Evolutionary conservation across 2,329 filamentous ascomycete genomes (phyloP), one percentile per base, ranked within the genome.

Genomic region (Claviceps fusiformis): DNA sequence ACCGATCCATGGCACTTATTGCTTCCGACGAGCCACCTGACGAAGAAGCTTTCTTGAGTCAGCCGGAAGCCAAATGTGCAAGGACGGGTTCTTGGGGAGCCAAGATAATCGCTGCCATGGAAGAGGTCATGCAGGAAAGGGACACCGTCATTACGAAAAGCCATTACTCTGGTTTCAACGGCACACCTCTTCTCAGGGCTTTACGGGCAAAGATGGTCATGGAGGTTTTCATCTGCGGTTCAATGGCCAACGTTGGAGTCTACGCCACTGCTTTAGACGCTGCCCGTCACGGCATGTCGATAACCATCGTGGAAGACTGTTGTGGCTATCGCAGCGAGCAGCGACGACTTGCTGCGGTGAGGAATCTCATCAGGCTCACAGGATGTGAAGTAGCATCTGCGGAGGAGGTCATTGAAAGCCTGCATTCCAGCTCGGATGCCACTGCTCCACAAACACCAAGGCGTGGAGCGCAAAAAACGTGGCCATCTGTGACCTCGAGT

Each of bases 181-280:
- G 81, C 9, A 88, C 85, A 0, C 78, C 80, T 51, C 75, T 97
- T 17, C 77, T 97, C 8, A 76, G 86, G 52, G 77, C 82, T n/a
- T 72, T 97, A 49, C 82, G 91, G n/a, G 83, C 83, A n/a, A 87
- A 84, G 59, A 84, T 96, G 61, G 82, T 95, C 56, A 95, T 90
- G 2, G 87, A 96, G 63, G 74, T 98, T 13, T 96, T 87, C 69
- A 80, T 97, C 29, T 95, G 88, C 64, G 93, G 93, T 27, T 86
- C 87, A 48, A 78, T 95, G 51, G 88, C 86, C 47, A 96, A 97
- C 63, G 75, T 95, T 41, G 91, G 90, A 37, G 84, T 97, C 50
- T 90, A 93, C 65, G 92, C 93, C 8, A 96, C 92, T 1, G 90
- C 90, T 3, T 77, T 95, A 59, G 93, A 96, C 65, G 93, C 92